These are phyloP conservation scores for Pichia sp. DNA, from an alignment of 1,139 yeast genomes.

Conservation along the genomic window DNA sequence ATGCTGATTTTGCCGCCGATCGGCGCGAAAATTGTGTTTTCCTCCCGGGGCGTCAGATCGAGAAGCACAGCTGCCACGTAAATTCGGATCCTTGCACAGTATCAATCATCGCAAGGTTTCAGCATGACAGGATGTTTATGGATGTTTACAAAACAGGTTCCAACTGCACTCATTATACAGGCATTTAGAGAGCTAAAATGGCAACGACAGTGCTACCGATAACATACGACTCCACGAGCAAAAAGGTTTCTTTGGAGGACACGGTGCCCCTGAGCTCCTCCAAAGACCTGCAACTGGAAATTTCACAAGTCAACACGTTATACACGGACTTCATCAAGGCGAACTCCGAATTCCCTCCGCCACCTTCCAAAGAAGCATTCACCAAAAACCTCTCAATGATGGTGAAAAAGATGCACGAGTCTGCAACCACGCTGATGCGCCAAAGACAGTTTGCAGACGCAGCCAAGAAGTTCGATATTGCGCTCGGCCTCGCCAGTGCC, in stretches of 20 bases:
- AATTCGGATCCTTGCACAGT: background rate
- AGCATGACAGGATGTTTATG: too few species aligned
- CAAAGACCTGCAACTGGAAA: slow-evolving; percentile 42
- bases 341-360: slow-evolving; percentile 68
- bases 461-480: slow-evolving; percentile 65
- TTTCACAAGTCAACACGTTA: slow-evolving; percentile 61
- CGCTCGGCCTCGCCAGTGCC: slow-evolving; percentile 72
- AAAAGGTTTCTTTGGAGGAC: slow-evolving; percentile 27
- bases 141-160: too few species aligned
- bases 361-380: slow-evolving; percentile 48
- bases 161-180: too few species aligned
- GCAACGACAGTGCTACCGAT: slow-evolving; percentile 28
- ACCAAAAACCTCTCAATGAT: slow-evolving; percentile 58
- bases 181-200: too few species aligned
- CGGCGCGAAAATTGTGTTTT: too few species aligned
- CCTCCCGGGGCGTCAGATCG: too few species aligned
- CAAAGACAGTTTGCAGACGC: slow-evolving; percentile 66
- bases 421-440: slow-evolving; percentile 64
- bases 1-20: background rate
- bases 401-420: slow-evolving; percentile 69
- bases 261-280: slow-evolving; percentile 20
- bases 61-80: background rate
- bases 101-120: too few species aligned
- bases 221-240: slow-evolving; percentile 29
- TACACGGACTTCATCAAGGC: slow-evolving; percentile 54